Conservation (phyloP, 306 rosid species). For the Vicia faba region DNA sequence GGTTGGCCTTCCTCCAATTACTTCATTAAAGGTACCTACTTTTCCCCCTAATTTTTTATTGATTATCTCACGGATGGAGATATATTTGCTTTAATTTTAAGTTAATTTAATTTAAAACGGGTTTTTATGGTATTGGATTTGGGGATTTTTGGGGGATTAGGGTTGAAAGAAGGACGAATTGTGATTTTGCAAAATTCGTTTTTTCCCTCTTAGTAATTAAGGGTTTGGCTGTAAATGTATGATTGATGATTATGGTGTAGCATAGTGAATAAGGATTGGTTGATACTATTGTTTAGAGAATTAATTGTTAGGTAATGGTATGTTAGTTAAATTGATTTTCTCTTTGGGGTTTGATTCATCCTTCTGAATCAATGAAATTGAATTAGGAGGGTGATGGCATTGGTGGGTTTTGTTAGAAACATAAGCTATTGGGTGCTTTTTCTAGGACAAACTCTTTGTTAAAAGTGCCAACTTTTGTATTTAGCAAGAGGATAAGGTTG, state of each 20-base stretch:
- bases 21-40: conserved; percentile 43
- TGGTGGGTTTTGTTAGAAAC: background rate
- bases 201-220: background rate
- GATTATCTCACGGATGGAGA: background rate
- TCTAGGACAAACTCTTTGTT: background rate
- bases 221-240: background rate
- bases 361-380: background rate
- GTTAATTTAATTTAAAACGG: background rate
- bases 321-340: background rate
- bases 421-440: conserved; percentile 8
- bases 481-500: background rate
- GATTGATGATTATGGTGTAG: background rate
- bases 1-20: conserved; percentile 66
- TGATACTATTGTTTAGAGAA: background rate
- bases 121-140: background rate
- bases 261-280: background rate
- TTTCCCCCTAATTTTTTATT: no score
- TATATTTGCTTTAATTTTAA: background rate
- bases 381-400: background rate
- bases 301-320: background rate
- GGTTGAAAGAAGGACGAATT: background rate
- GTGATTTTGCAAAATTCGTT: background rate
- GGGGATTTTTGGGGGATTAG: background rate
- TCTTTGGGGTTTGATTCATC: background rate
- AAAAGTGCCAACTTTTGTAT: background rate